Evolutionary conservation across 2,329 filamentous ascomycete species (phyloP), one percentile per base, ranked within the genome.

Genomic region (Mariannaea sp.): DNA sequence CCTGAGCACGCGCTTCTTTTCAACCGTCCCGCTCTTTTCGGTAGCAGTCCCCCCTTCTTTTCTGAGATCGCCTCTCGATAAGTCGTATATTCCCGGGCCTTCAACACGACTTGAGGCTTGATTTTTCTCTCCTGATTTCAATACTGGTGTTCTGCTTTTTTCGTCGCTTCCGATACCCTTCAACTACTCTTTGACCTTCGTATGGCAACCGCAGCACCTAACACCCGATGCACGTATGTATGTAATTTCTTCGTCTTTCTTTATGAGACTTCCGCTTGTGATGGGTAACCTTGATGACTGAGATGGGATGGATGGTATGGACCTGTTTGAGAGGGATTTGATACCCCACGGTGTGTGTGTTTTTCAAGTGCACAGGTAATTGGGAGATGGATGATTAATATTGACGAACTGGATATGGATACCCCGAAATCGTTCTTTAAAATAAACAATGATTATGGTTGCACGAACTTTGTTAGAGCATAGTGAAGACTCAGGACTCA

Each of bases 1-100:
- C 67, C 67, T 72, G 69, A 71, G 55, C 58, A 56, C 57, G 49
- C 36, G 14, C 17, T 40, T 33, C 41, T 52, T 20, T 40, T 55
- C 51, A 50, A 51, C 54, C 50, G 24, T 29, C 49, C 49, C 62
- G 59, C 60, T 62, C 52, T 56, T 64, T 54, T 53, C 48, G 53
- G 49, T 49, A 51, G 42, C 32, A 49, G 58, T 48, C 26, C 30
- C 26, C 29, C n/a, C 5, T 26, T 36, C 44, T 39, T 36, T 36
- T 43, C 22, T 41, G n/a, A n/a, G n/a, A n/a, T n/a, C n/a, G n/a
- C n/a, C n/a, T 14, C 19, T 30, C 38, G 39, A 35, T n/a, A 7
- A 30, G 12, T 16, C 22, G 50, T 26, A 51, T 38, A 53, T 51
- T 27, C 49, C 44, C 40, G 36, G 44, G 53, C 40, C 53, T 12